A percentile compares a stretch with the other conserved stretches of the same genome.
phyloP scores from a whole-genome alignment of 768 basidiomycete genomes.

The Brasilioporus rufonigricans region DNA sequence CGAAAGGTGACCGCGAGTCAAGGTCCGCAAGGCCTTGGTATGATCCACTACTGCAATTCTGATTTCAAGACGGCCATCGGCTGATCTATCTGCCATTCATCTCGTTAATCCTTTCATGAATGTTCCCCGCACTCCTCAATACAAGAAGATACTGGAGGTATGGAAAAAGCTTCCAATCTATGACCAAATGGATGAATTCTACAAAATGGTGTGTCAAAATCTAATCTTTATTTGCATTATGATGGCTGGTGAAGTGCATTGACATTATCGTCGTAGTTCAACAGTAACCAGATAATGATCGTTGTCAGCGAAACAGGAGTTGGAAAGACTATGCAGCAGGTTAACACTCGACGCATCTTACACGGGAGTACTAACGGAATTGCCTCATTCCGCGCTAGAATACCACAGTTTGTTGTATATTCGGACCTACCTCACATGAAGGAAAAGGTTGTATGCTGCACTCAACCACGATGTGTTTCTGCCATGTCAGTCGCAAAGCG shows the following conservation, averaged over 20 bases:
- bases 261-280: constrained; percentile 19
- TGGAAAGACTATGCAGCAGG: constrained; percentile 93
- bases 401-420: constrained; percentile 94
- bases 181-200: constrained; percentile 90
- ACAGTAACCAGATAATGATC: constrained; percentile 70
- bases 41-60: constrained; percentile 19
- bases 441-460: constrained; percentile 92
- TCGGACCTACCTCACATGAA: constrained; percentile 89
- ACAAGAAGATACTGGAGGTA: constrained; percentile 79
- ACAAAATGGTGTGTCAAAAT: constrained; percentile 71
- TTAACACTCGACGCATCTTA: constrained; percentile 14
- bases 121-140: constrained; percentile 68
- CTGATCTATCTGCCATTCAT: no score
- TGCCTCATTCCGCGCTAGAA: constrained; percentile 48
- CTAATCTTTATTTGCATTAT: no score
- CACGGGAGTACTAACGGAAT: constrained; percentile 19
- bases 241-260: no score
- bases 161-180: constrained; percentile 91
- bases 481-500: constrained; percentile 99
- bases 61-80: no score
- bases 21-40: constrained; percentile 70
- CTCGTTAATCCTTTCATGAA: constrained; percentile 85
- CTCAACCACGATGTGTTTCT: constrained; percentile 93
- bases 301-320: constrained; percentile 95
- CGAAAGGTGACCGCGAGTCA: constrained; percentile 64